phyloP scores from a whole-genome alignment of 345 rosid genomes.

The Brassica incana region DNA sequence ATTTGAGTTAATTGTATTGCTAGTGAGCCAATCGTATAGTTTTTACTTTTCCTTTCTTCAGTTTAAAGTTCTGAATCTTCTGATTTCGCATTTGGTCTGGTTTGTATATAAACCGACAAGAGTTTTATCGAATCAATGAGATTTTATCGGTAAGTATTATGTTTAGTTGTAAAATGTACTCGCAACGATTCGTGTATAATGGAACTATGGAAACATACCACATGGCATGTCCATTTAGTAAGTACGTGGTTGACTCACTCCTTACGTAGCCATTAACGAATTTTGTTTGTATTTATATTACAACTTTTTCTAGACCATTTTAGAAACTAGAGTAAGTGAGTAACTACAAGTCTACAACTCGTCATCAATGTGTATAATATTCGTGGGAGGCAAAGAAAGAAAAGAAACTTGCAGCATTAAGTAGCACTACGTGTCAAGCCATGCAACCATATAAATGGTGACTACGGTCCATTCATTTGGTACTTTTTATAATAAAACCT shows the following conservation, averaged over 20 bases:
- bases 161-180: not conserved
- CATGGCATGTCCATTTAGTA: constrained; percentile 12
- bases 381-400: constrained; percentile 6
- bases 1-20: not conserved
- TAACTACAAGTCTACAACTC: constrained; percentile 24
- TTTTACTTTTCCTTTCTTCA: not conserved
- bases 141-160: not conserved
- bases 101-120: not conserved
- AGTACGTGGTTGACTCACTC: constrained; percentile 29
- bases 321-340: constrained; percentile 21
- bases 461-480: constrained; percentile 27
- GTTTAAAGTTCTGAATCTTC: not conserved
- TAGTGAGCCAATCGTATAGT: not conserved
- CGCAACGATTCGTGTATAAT: not conserved
- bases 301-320: constrained; percentile 35
- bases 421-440: constrained; percentile 33
- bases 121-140: not conserved
- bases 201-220: constrained; percentile 3
- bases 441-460: constrained; percentile 31
- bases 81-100: not conserved
- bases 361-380: constrained; percentile 26
- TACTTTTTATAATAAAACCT: constrained; percentile 31
- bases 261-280: constrained; percentile 28
- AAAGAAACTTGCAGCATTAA: constrained; percentile 26
- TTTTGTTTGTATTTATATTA: not conserved